phyloP scores from a whole-genome alignment of 2,329 filamentous ascomycete genomes.

The Pseudopyricularia cyperi region DNA sequence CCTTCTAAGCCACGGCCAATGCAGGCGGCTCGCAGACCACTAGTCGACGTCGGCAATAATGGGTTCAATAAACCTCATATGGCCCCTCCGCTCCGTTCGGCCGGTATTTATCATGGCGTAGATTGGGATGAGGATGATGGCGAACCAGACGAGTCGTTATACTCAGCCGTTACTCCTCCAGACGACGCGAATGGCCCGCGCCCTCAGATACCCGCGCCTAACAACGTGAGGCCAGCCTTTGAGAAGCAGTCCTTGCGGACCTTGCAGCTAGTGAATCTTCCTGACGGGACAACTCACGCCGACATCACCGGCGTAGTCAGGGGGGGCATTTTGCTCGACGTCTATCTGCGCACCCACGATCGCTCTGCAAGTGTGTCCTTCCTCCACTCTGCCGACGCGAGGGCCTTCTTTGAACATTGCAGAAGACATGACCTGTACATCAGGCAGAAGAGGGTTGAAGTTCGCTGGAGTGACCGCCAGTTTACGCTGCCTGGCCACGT shows the following conservation, averaged over 20 bases:
- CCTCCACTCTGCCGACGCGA: constrained; percentile 47
- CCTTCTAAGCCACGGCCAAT: not conserved
- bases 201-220: constrained; percentile 6
- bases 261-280: constrained; percentile 48
- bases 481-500: constrained; percentile 52
- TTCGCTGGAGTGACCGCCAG: constrained; percentile 60
- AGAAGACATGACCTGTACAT: constrained; percentile 57
- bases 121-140: constrained; percentile 5
- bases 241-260: constrained; percentile 37
- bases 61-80: not conserved
- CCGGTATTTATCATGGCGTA: not conserved
- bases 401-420: constrained; percentile 50
- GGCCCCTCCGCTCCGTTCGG: not conserved
- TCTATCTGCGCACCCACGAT: constrained; percentile 48
- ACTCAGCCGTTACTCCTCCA: not conserved
- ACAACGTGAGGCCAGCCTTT: constrained; percentile 12
- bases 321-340: constrained; percentile 58
- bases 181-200: constrained; percentile 4
- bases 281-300: constrained; percentile 46
- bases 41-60: not conserved
- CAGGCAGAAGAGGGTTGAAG: constrained; percentile 49
- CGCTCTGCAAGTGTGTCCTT: constrained; percentile 57
- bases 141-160: constrained; percentile 1
- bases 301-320: constrained; percentile 54
- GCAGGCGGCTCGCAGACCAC: not conserved